Conservation (phyloP, 2,329 filamentous ascomycete genomes). For the Conoideocrella luteorostrata region DNA sequence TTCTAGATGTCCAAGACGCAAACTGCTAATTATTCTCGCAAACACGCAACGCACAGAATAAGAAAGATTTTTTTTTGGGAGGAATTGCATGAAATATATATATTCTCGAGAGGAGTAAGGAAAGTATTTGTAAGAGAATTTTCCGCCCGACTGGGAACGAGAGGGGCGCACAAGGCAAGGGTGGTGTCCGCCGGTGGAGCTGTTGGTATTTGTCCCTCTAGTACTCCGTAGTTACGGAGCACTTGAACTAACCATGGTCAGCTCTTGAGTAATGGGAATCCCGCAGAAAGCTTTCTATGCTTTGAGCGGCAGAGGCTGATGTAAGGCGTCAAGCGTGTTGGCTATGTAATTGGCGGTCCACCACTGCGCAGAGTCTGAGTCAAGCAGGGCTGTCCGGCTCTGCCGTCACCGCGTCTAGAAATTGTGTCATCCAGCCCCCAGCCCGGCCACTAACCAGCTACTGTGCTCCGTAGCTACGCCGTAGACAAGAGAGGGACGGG, state of each 20-base stretch:
- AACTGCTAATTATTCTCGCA: too few species aligned
- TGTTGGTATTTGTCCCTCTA: not conserved
- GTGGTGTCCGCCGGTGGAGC: not conserved
- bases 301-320: too few species aligned
- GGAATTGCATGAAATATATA: not conserved
- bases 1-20: too few species aligned
- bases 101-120: too few species aligned
- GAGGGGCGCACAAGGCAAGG: not conserved
- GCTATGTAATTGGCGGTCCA: too few species aligned
- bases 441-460: not conserved
- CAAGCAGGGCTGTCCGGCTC: constrained; percentile 5
- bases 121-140: not conserved
- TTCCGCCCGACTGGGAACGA: not conserved
- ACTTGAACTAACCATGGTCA: not conserved
- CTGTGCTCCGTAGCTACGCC: not conserved
- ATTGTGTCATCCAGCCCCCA: constrained; percentile 8
- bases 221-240: not conserved
- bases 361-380: too few species aligned
- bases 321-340: too few species aligned
- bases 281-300: not conserved
- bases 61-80: too few species aligned
- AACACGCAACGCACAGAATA: too few species aligned
- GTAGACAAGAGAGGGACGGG: not conserved
- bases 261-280: not conserved
- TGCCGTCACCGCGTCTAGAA: constrained; percentile 6